Conservation (phyloP, 2,329 filamentous ascomycete genomes). For the Fusarium dimerum region DNA sequence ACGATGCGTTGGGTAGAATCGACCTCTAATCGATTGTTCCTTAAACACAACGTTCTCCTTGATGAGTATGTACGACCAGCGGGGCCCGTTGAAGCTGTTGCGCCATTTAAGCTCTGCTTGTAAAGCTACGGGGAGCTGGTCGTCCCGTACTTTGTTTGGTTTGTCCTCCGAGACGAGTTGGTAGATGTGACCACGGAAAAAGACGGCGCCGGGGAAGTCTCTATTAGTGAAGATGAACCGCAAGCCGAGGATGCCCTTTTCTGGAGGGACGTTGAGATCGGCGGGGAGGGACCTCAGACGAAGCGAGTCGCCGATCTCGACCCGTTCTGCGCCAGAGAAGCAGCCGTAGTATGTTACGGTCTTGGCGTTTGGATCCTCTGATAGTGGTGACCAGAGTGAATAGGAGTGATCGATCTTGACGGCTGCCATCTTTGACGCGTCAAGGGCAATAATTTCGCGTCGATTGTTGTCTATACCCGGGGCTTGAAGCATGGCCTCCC, state of each 20-base stretch:
- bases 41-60: conserved; percentile 48
- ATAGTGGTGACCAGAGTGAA: conserved; percentile 47
- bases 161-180: conserved; percentile 33
- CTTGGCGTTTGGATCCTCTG: conserved; percentile 33
- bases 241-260: conserved; percentile 39
- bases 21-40: conserved; percentile 51
- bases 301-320: conserved; percentile 50
- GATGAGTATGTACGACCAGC: conserved; percentile 42
- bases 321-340: conserved; percentile 53
- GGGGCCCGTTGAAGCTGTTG: conserved; percentile 33
- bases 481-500: conserved; percentile 40
- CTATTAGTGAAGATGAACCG: conserved; percentile 41
- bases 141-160: conserved; percentile 34
- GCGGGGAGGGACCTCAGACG: conserved; percentile 45
- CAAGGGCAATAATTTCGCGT: conserved; percentile 45
- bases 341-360: conserved; percentile 45
- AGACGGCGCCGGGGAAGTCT: conserved; percentile 37
- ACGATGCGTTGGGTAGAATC: conserved; percentile 59
- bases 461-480: conserved; percentile 37
- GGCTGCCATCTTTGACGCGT: conserved; percentile 54
- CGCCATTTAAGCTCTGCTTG: conserved; percentile 44
- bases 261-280: conserved; percentile 36
- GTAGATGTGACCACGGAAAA: conserved; percentile 45
- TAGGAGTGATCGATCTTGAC: conserved; percentile 50
- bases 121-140: conserved; percentile 44